Conservation (phyloP, 352 stramenopile genomes). For the Globisporangium cylindrosporum region DNA sequence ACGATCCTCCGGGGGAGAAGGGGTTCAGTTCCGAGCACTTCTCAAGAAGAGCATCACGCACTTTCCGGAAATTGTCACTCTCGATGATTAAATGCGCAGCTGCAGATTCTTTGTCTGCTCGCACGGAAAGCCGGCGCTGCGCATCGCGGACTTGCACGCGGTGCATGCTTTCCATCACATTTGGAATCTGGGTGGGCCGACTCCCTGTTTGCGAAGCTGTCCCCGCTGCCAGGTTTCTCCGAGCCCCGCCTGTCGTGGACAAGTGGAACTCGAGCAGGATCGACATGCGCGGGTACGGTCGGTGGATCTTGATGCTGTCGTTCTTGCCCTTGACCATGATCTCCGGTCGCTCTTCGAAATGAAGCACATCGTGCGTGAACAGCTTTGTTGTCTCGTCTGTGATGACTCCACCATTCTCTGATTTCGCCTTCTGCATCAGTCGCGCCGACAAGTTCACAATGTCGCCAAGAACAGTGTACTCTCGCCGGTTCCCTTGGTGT, state of each 20-base stretch:
- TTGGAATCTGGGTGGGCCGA: conserved; percentile 49
- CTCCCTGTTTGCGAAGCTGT: background rate
- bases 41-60: conserved; percentile 50
- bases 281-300: conserved; percentile 85
- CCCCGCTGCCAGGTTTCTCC: conserved; percentile 13
- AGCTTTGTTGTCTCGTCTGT: conserved; percentile 86
- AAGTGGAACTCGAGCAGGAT: conserved; percentile 75
- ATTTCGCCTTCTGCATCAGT: conserved; percentile 90
- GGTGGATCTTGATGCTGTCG: conserved; percentile 87
- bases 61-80: conserved; percentile 53
- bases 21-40: conserved; percentile 66
- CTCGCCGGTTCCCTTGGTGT: conserved; percentile 84
- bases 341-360: conserved; percentile 85
- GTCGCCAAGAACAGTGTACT: conserved; percentile 93
- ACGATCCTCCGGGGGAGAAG: conserved; percentile 62
- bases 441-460: conserved; percentile 93
- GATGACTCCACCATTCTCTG: conserved; percentile 81
- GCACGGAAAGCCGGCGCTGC: conserved; percentile 56
- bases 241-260: conserved; percentile 24
- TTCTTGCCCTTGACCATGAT: conserved; percentile 94
- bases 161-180: conserved; percentile 87
- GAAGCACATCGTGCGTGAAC: conserved; percentile 80
- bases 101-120: conserved; percentile 44
- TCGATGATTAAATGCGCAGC: conserved; percentile 52
- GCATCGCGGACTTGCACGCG: conserved; percentile 82